Evolutionary conservation across 2,329 filamentous ascomycete genomes (phyloP), one percentile per base, ranked within the genome.

Genomic region (Fusarium sp.): DNA sequence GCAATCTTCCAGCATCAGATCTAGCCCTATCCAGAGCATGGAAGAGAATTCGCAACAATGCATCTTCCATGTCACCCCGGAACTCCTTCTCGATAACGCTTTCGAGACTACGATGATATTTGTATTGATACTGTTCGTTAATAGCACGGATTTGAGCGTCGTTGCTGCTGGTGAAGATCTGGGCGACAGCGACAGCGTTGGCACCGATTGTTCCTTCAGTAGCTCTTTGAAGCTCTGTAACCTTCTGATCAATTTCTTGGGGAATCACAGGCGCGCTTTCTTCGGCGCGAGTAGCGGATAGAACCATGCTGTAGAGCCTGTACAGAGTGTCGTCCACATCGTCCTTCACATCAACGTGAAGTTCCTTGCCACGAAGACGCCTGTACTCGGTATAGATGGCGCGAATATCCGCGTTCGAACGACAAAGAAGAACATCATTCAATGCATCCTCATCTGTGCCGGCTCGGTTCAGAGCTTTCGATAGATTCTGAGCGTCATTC

Each of bases 51-150:
- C 61, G 66, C 24, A 81, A 58, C 3, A 81, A 64, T 0, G 75
- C 77, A 9, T 80, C 79, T 51, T 79, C 77, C 74, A 79, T 76
- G 47, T 79, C 76, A 24, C 79, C 79, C 1, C 73, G 73, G 65
- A 80, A 80, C 59, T 79, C 78, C 66, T 80, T 78, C 62, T 79
- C 75, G 24, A 80, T 80, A 2, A 80, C 77, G 1, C 76, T 72
- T 46, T 78, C 71, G 9, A 81, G 67, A 10, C 73, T 74, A 25
- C 77, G 77, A 59, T 78, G 77, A 54, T 80, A 80, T 59, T 79
- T 80, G 16, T 65, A 63, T 44, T 68, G 63, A 50, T 81, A 81
- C 27, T 63, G 54, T 8, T 79, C 61, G 68, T 62, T 64, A 14
- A 80, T 69, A 27, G 78, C 72, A 10, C 71, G 68, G 57, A 83